phyloP scores from a whole-genome alignment of 2,329 filamentous ascomycete species.

The Curvularia sp. region DNA sequence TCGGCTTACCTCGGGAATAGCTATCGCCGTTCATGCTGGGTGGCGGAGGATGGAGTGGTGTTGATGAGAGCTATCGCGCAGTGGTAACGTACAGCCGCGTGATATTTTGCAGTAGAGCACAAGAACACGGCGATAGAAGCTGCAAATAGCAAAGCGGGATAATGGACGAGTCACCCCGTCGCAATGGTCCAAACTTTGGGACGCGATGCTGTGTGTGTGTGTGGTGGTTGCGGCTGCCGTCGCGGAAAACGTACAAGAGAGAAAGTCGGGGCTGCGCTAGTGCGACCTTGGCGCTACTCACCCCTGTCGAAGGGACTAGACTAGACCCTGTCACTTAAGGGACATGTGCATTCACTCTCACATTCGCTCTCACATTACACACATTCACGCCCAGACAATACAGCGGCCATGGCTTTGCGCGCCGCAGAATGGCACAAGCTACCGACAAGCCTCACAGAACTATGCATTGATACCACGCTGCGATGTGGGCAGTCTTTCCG shows the following conservation, averaged over 20 bases:
- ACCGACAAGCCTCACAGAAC: constrained; percentile 79
- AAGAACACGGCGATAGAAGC: constrained; percentile 21
- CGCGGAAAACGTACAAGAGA: constrained; percentile 24
- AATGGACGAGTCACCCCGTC: constrained; percentile 14
- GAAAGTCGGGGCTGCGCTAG: constrained; percentile 28
- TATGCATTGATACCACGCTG: constrained; percentile 93
- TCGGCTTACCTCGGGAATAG: constrained; percentile 75
- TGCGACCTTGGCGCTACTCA: constrained; percentile 26
- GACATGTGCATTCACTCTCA: constrained; percentile 14
- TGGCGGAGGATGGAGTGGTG: constrained; percentile 16
- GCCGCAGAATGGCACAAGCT: constrained; percentile 86
- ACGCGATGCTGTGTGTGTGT: constrained; percentile 26
- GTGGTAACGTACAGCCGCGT: constrained; percentile 20
- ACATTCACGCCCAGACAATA: neutral
- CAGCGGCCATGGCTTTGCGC: constrained; percentile 52
- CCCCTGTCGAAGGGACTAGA: constrained; percentile 19
- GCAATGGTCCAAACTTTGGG: constrained; percentile 23
- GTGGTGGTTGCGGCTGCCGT: constrained; percentile 20
- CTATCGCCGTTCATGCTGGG: constrained; percentile 82
- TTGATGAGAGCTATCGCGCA: constrained; percentile 24
- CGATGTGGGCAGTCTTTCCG: constrained; percentile 94
- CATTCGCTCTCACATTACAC: constrained; percentile 3
- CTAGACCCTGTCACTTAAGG: neutral
- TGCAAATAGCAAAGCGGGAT: constrained; percentile 24
- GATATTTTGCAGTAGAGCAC: constrained; percentile 11